Evolutionary conservation across 2,329 filamentous ascomycete genomes (phyloP).

Genomic region (Pestalotiopsis sp.): DNA sequence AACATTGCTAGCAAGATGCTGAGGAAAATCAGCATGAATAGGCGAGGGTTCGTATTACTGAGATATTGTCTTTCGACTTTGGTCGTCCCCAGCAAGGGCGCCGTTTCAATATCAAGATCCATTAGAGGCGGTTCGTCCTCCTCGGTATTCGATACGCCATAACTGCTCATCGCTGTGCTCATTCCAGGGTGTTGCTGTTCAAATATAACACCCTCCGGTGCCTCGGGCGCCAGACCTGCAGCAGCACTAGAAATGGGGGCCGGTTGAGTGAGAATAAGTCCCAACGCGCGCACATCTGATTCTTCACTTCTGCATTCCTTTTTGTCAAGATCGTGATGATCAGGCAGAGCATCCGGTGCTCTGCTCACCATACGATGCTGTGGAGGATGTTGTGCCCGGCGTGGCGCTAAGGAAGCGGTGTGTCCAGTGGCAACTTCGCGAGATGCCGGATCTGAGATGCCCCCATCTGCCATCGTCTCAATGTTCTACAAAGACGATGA

Average conservation of each 20-base stretch:
- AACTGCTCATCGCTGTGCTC: background rate
- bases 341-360: background rate
- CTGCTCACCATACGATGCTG: background rate
- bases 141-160: background rate
- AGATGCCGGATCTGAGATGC: background rate
- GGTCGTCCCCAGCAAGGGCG: background rate
- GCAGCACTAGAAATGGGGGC: background rate
- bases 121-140: background rate
- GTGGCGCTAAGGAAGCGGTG: background rate
- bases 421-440: background rate
- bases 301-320: background rate
- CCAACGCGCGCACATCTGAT: background rate
- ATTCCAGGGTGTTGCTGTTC: background rate
- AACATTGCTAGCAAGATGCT: slow-evolving; percentile 60
- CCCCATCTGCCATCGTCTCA: background rate
- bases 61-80: slow-evolving; percentile 33
- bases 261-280: background rate
- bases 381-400: background rate
- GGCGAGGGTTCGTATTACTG: slow-evolving; percentile 44
- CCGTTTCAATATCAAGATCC: slow-evolving; percentile 1
- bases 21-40: slow-evolving; percentile 64
- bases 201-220: background rate
- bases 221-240: background rate
- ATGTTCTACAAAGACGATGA: background rate
- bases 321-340: background rate